Percentiles rank a stretch among this genome's conserved stretches.
Evolutionary conservation across 1,139 yeast species (phyloP).

Genomic region (Suhomyces guaymorum): DNA sequence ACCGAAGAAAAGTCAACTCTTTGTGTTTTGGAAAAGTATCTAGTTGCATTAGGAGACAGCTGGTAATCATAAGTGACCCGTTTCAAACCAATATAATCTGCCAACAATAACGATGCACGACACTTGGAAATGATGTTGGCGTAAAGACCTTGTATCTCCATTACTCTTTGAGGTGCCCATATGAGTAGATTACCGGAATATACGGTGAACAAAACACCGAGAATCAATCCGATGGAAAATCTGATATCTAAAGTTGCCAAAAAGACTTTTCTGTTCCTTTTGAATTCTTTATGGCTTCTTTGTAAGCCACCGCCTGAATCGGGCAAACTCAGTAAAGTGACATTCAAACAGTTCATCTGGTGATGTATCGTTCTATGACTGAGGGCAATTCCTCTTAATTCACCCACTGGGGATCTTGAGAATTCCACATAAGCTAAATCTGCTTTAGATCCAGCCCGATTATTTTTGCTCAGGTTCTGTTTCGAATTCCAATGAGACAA

Average conservation of each 20-base stretch:
- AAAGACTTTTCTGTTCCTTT: conserved; percentile 36
- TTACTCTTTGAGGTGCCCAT: conserved; percentile 75
- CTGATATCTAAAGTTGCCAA: conserved; percentile 83
- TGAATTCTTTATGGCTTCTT: conserved; percentile 29
- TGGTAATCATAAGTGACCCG: conserved; percentile 93
- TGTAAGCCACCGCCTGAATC: conserved; percentile 43
- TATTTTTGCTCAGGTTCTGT: conserved; percentile 39
- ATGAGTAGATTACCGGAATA: conserved; percentile 81
- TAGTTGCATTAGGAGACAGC: conserved; percentile 81
- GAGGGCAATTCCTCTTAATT: conserved; percentile 88
- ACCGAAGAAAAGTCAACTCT: conserved; percentile 79
- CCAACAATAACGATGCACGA: conserved; percentile 70
- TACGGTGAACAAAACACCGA: conserved; percentile 78
- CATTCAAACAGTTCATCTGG: conserved; percentile 78
- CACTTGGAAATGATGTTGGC: conserved; percentile 76
- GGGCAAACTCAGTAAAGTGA: conserved; percentile 67
- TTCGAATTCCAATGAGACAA: conserved; percentile 32
- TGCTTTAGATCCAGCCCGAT: conserved; percentile 17
- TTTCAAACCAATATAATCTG: conserved; percentile 89
- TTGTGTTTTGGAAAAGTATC: conserved; percentile 75
- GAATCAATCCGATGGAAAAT: conserved; percentile 82
- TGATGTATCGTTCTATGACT: conserved; percentile 85
- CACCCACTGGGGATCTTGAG: conserved; percentile 87
- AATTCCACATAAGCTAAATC: conserved; percentile 94
- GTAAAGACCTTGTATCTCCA: conserved; percentile 83